Evolutionary conservation across 345 rosid species (phyloP), one percentile per base, ranked within the genome.

Genomic region (Conringia planisiliqua): DNA sequence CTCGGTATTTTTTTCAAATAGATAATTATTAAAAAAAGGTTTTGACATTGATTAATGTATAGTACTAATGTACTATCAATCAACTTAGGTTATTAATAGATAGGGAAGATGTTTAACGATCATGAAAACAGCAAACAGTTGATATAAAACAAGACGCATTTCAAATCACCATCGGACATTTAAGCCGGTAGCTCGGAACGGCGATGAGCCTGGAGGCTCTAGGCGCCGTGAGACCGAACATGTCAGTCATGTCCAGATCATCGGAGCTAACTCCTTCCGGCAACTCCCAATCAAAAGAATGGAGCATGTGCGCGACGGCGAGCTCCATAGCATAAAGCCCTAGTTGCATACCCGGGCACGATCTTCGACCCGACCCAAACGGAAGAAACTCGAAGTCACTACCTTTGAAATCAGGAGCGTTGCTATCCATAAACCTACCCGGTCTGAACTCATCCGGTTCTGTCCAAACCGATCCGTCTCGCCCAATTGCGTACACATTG

Each of bases 171-270:
- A 66, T 44, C 18, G 85, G 83, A 42, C 88, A 85, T 55, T 70
- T 69, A 27, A 89, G 36, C 26, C 90, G 81, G 40, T 79, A 79
- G 24, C 71, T 85, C 3, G 96, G 90, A 27, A 86, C 84, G 0
- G 89, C 89, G 12, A 85, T 55, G 40, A 90, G 92, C 17, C 85
- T 87, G 50, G 70, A 71, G 32, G 92, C 92, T 47, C 74, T 74
- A 2, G 97, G 97, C 9, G 92, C 90, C 1, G 97, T 90, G 79
- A 90, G 94, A 65, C 94, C 94, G n/a, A 89, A 87, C 51, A 85
- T 62, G 36, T 90, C 97, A 36, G 30, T 71, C 88, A 86, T 90
- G 33, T 90, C 94, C 29, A 89, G 60, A 20, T 90, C 90, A 29
- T 54, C 67, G 1, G 92, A 78, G 67, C 68, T 83, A 85, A 82